phyloP scores from a whole-genome alignment of 352 stramenopile species.

The Globisporangium cystogenes region DNA sequence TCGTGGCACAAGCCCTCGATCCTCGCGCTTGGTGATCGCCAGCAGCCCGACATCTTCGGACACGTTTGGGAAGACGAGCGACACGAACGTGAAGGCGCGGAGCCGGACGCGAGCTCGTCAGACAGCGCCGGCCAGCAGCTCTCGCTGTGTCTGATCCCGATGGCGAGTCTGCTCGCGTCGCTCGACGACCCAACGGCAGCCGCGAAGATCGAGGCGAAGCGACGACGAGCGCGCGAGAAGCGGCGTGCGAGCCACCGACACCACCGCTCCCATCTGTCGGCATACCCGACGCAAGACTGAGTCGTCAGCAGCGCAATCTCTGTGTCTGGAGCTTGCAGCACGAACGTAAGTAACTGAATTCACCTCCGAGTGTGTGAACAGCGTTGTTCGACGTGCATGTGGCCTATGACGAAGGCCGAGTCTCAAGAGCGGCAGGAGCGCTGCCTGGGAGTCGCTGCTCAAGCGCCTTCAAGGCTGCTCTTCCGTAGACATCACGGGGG shows the following conservation, averaged over 20 bases:
- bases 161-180: constrained; percentile 56
- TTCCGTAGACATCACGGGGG: constrained; percentile 6
- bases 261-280: background rate
- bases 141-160: constrained; percentile 59
- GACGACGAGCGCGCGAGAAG: constrained; percentile 31
- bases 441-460: background rate
- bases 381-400: background rate
- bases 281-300: background rate
- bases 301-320: too few relatives aligned
- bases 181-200: constrained; percentile 61
- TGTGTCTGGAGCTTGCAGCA: too few relatives aligned
- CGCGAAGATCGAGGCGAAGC: constrained; percentile 36
- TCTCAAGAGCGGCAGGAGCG: too few relatives aligned
- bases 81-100: background rate
- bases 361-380: too few relatives aligned
- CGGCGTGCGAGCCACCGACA: constrained; percentile 4
- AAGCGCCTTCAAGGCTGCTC: background rate
- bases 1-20: constrained; percentile 40
- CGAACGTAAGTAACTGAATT: too few relatives aligned
- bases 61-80: constrained; percentile 2
- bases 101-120: background rate
- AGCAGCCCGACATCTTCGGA: constrained; percentile 6
- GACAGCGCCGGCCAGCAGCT: constrained; percentile 24
- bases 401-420: background rate
- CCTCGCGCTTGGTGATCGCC: background rate